These are phyloP conservation scores for Harringtonia lauricola DNA, from an alignment of 2,329 filamentous ascomycete species.

Conservation along the genomic window DNA sequence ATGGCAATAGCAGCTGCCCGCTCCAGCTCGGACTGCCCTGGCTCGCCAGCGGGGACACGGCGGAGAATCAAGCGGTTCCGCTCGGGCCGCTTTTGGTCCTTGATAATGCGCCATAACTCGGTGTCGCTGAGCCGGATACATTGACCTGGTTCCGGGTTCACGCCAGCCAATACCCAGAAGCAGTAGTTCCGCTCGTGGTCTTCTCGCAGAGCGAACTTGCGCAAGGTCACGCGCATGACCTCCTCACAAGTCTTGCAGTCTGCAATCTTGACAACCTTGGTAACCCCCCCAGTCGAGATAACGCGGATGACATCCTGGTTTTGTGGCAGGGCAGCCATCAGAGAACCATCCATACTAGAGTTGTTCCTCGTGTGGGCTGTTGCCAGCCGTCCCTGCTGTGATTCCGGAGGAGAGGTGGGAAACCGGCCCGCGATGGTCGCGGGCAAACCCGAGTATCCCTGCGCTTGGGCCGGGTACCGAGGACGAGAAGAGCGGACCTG, in stretches of 20 bases:
- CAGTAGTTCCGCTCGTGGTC: slow-evolving; percentile 92
- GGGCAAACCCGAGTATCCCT: slow-evolving; percentile 16
- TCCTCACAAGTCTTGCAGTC: slow-evolving; percentile 88
- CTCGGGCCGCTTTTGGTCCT: slow-evolving; percentile 74
- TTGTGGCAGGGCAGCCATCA: slow-evolving; percentile 74
- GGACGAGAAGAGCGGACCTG: slow-evolving; percentile 32
- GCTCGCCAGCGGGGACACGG: slow-evolving; percentile 86
- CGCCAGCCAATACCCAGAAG: slow-evolving; percentile 84
- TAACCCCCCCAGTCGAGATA: slow-evolving; percentile 83
- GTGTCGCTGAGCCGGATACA: slow-evolving; percentile 76
- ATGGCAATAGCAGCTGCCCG: slow-evolving; percentile 80
- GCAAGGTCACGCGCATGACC: slow-evolving; percentile 78
- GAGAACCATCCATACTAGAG: slow-evolving; percentile 74
- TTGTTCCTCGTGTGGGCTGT: slow-evolving; percentile 64
- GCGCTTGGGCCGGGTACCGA: slow-evolving; percentile 39
- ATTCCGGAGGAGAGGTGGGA: slow-evolving; percentile 52
- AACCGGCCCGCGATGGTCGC: slow-evolving; percentile 34
- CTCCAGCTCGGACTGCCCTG: slow-evolving; percentile 75
- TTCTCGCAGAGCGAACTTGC: slow-evolving; percentile 79
- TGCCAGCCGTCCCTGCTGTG: slow-evolving; percentile 48
- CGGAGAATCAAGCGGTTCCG: slow-evolving; percentile 82
- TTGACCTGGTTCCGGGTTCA: slow-evolving; percentile 70
- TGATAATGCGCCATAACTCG: slow-evolving; percentile 84
- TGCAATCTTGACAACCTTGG: slow-evolving; percentile 87
- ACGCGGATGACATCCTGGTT: slow-evolving; percentile 86